Evolutionary conservation across 108 stramenopile species (phyloP).

Genomic region (Licmophora abbreviata): DNA sequence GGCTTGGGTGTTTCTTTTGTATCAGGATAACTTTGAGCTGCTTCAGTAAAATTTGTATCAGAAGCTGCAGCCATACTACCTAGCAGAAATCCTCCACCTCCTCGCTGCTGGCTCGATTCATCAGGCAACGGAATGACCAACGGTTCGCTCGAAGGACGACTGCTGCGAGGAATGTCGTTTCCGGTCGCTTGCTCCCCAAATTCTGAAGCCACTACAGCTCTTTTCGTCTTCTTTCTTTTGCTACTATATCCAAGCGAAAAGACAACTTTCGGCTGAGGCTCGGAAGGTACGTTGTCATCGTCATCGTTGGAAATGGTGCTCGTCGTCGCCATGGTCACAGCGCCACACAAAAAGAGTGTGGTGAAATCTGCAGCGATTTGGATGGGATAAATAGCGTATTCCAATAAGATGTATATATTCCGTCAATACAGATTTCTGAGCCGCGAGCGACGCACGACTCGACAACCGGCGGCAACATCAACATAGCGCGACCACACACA

Average conservation of each 20-base stretch:
- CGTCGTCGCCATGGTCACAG: neutral
- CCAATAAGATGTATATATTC: no score
- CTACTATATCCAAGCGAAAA: slow-evolving; percentile 3
- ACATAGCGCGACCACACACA: no score
- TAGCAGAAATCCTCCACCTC: slow-evolving; percentile 7
- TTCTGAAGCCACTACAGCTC: neutral
- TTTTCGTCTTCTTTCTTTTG: neutral
- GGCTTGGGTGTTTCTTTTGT: slow-evolving; percentile 2
- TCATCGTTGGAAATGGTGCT: neutral
- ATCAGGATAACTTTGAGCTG: neutral
- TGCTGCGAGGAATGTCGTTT: neutral
- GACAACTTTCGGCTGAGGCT: no score
- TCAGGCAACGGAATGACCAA: slow-evolving; percentile 25
- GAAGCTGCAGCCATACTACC: slow-evolving; percentile 1
- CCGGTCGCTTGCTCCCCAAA: neutral
- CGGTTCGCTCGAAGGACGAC: slow-evolving; percentile 10
- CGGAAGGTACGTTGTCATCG: neutral
- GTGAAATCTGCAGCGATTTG: no score
- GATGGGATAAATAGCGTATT: no score
- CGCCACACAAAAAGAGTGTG: no score
- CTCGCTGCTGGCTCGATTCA: slow-evolving; percentile 23
- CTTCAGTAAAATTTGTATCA: neutral
- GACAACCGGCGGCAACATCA: no score
- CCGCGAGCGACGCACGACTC: no score
- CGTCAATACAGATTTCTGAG: no score